A percentile compares a stretch with the other conserved stretches of the same genome.
phyloP scores from a whole-genome alignment of 2,329 filamentous ascomycete genomes.

The Cladosporium velox region DNA sequence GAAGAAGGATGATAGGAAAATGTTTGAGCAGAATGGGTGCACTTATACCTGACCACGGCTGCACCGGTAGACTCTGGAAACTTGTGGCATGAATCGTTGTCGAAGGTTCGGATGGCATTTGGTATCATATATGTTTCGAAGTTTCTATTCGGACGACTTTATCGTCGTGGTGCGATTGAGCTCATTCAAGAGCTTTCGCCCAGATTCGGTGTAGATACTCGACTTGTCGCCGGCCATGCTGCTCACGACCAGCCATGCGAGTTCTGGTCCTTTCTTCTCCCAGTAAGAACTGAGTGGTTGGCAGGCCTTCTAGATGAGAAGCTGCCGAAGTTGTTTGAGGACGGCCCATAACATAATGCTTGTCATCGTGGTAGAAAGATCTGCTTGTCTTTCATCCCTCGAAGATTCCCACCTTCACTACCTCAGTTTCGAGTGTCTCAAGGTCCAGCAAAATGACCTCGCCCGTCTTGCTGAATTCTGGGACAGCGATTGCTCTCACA shows the following conservation, averaged over 20 bases:
- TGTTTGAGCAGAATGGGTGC: background rate
- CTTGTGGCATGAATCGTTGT: background rate
- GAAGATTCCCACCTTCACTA: slow-evolving; percentile 59
- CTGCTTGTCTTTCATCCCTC: slow-evolving; percentile 20
- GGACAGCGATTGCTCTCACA: slow-evolving; percentile 79
- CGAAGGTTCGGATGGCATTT: background rate
- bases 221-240: background rate
- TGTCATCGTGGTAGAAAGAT: background rate
- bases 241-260: background rate
- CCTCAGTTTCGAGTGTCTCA: slow-evolving; percentile 78
- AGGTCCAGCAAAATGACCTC: slow-evolving; percentile 82
- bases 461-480: slow-evolving; percentile 75
- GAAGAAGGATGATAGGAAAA: background rate
- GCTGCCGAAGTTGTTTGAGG: background rate
- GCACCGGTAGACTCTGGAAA: background rate
- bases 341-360: too few species aligned
- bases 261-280: background rate
- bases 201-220: background rate
- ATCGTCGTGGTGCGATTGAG: background rate
- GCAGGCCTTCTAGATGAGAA: background rate
- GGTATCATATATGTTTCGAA: background rate
- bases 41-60: background rate
- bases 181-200: background rate
- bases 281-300: background rate
- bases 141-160: background rate